A percentile compares a stretch with the other conserved stretches of the same genome.
Evolutionary conservation across 768 basidiomycete species (phyloP).

Genomic region (Mycena filopes): DNA sequence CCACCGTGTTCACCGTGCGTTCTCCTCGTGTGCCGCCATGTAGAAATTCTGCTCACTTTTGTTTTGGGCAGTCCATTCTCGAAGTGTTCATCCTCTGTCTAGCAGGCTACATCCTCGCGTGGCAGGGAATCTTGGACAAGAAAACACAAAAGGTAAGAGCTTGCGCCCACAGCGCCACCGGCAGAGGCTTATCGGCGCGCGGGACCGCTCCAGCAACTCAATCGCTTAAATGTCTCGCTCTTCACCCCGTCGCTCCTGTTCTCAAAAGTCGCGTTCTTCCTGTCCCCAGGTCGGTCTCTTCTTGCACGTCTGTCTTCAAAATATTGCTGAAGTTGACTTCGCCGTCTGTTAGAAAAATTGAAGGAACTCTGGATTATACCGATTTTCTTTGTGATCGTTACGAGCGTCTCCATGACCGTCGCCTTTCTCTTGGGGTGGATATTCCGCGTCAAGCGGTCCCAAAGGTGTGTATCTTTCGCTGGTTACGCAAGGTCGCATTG

Average conservation of each 20-base stretch:
- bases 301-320: not conserved
- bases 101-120: slow-evolving; percentile 85
- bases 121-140: slow-evolving; percentile 86
- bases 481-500: too few species aligned
- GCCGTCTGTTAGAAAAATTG: slow-evolving; percentile 66
- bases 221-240: slow-evolving; percentile 85
- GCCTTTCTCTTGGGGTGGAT: slow-evolving; percentile 71
- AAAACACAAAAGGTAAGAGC: slow-evolving; percentile 82
- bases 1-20: slow-evolving; percentile 31
- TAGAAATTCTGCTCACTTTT: not conserved
- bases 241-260: slow-evolving; percentile 92
- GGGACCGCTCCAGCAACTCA: slow-evolving; percentile 68
- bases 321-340: not conserved
- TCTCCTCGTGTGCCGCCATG: slow-evolving; percentile 6
- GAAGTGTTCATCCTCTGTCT: slow-evolving; percentile 90
- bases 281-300: slow-evolving; percentile 71
- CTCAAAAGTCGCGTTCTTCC: slow-evolving; percentile 94
- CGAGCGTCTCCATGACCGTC: slow-evolving; percentile 73
- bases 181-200: slow-evolving; percentile 28
- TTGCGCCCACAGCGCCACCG: slow-evolving; percentile 1
- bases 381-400: slow-evolving; percentile 85
- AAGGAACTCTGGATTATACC: slow-evolving; percentile 88
- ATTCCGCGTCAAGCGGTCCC: slow-evolving; percentile 77
- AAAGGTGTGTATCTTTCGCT: slow-evolving; percentile 62
- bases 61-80: slow-evolving; percentile 75